phyloP scores from a whole-genome alignment of 2,329 filamentous ascomycete genomes.

The Ascochyta koolunga region DNA sequence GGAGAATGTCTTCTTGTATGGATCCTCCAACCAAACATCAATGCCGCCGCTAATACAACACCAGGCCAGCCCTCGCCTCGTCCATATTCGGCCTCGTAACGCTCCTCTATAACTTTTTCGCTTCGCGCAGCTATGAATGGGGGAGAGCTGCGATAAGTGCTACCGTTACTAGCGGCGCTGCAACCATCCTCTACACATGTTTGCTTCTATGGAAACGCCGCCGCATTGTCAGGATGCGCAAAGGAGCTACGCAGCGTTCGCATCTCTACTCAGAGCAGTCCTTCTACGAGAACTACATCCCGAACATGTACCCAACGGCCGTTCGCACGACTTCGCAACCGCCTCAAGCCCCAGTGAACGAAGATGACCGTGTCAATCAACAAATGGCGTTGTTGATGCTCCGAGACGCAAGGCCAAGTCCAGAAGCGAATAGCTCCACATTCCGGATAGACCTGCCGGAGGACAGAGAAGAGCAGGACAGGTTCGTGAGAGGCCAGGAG shows the following conservation, averaged over 20 bases:
- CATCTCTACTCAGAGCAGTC: constrained; percentile 45
- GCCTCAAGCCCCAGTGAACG: constrained; percentile 42
- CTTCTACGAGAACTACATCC: constrained; percentile 54
- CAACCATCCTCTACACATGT: constrained; percentile 50
- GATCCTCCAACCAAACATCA: neutral
- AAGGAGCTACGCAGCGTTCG: constrained; percentile 23
- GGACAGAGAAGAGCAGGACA: constrained; percentile 36
- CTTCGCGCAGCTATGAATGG: constrained; percentile 51
- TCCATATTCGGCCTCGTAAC: constrained; percentile 56
- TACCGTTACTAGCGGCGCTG: constrained; percentile 48
- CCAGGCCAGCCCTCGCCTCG: constrained; percentile 50
- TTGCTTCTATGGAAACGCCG: constrained; percentile 53
- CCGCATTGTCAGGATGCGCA: constrained; percentile 44
- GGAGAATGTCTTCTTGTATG: constrained; percentile 55
- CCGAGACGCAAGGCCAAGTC: constrained; percentile 39
- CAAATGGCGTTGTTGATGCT: constrained; percentile 58
- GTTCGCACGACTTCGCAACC: constrained; percentile 33
- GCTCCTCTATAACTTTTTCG: constrained; percentile 55
- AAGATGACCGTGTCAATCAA: constrained; percentile 58
- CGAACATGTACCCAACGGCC: constrained; percentile 55
- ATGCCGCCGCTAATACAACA: constrained; percentile 21
- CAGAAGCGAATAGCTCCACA: constrained; percentile 48
- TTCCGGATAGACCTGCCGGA: constrained; percentile 52
- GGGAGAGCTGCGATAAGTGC: constrained; percentile 52
- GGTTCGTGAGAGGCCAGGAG: constrained; percentile 36